phyloP scores from a whole-genome alignment of 441 rosid genomes.

The Euphorbia schlechtendalii region DNA sequence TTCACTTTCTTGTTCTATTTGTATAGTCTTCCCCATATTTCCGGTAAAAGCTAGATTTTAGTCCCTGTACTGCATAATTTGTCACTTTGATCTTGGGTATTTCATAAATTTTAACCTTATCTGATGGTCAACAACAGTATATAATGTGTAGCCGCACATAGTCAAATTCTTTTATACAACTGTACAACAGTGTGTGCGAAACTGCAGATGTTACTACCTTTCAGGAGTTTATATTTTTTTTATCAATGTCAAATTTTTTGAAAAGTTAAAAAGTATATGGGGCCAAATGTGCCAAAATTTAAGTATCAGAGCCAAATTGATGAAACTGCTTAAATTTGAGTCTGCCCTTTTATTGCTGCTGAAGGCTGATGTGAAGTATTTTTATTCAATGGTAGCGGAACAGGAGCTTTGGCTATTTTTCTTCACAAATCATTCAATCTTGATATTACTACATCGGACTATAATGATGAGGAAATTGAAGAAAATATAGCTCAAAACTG shows the following conservation, averaged over 20 bases:
- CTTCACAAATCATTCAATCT: slow-evolving; percentile 52
- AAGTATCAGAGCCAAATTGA: neutral
- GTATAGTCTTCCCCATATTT: neutral
- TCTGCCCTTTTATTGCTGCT: neutral
- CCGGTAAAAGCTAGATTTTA: neutral
- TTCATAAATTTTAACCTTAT: neutral
- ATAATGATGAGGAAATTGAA: slow-evolving; percentile 73
- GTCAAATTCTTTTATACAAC: too few relatives aligned
- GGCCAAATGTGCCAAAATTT: neutral
- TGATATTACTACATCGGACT: slow-evolving; percentile 87
- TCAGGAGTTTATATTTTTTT: too few relatives aligned
- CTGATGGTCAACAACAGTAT: too few relatives aligned
- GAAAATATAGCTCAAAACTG: slow-evolving; percentile 87
- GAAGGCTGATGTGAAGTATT: neutral
- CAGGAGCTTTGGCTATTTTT: slow-evolving; percentile 90
- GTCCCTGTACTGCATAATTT: neutral
- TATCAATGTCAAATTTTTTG: neutral
- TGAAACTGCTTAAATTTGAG: too few relatives aligned
- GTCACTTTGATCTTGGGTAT: neutral
- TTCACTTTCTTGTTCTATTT: slow-evolving; percentile 4
- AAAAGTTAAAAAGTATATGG: neutral
- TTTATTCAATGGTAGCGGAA: slow-evolving; percentile 51
- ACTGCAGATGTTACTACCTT: neutral
- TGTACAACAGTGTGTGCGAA: too few relatives aligned
- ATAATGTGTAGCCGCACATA: too few relatives aligned